Percentiles rank a stretch among this genome's conserved stretches.
Evolutionary conservation across 768 basidiomycete species (phyloP).

Genomic region (Mycena crocata): DNA sequence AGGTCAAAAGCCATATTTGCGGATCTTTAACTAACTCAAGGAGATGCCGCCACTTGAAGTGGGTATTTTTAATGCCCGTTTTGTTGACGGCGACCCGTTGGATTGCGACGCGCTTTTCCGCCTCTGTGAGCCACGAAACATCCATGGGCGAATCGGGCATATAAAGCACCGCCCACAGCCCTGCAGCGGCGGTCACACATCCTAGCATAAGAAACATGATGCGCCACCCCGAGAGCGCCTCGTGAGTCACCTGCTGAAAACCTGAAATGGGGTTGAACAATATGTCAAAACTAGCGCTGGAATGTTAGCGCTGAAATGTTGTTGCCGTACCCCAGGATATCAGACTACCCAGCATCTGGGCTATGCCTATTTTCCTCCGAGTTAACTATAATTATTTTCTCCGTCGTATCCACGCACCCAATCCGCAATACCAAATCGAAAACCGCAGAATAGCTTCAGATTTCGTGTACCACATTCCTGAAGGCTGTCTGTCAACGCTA

Average conservation of each 20-base stretch:
- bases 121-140: slow-evolving; percentile 31
- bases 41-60: slow-evolving; percentile 29
- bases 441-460: slow-evolving; percentile 31
- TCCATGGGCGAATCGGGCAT: slow-evolving; percentile 35
- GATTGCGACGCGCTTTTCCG: slow-evolving; percentile 31
- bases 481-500: not conserved
- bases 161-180: slow-evolving; percentile 21
- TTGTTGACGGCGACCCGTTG: slow-evolving; percentile 35
- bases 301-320: not conserved
- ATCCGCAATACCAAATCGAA: slow-evolving; percentile 33
- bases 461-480: slow-evolving; percentile 35
- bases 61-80: slow-evolving; percentile 39
- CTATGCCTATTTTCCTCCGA: slow-evolving; percentile 16
- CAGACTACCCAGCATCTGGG: slow-evolving; percentile 31
- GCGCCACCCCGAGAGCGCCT: slow-evolving; percentile 32
- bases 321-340: slow-evolving; percentile 32
- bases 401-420: slow-evolving; percentile 16
- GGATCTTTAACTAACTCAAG: slow-evolving; percentile 25
- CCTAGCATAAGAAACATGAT: slow-evolving; percentile 34
- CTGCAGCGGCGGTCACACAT: slow-evolving; percentile 20
- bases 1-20: slow-evolving; percentile 30
- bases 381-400: not conserved
- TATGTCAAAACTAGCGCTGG: too few species aligned
- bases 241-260: slow-evolving; percentile 30
- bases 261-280: slow-evolving; percentile 5